Evolutionary conservation across 257 asterid genomes (phyloP).

Genomic region (Vinca minor): DNA sequence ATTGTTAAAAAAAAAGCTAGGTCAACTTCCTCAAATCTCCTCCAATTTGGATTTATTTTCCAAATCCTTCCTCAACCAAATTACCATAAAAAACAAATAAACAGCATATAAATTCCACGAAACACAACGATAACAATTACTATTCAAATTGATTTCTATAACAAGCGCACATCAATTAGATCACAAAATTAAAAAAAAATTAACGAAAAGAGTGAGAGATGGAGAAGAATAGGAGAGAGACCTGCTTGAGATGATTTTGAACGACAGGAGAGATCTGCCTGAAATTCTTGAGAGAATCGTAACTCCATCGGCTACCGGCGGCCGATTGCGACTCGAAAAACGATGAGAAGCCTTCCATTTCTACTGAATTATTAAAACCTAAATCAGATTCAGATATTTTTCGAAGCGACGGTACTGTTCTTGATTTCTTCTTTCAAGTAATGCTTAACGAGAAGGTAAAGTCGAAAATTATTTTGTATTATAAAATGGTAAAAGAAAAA

Average conservation of each 20-base stretch:
- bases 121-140: background rate
- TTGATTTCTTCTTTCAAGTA: background rate
- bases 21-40: background rate
- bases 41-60: too few species aligned
- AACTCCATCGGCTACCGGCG: constrained; percentile 60
- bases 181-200: background rate
- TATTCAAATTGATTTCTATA: background rate
- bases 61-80: background rate
- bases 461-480: too few species aligned
- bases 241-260: constrained; percentile 90
- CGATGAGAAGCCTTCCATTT: constrained; percentile 69
- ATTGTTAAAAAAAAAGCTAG: background rate
- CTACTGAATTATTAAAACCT: too few species aligned
- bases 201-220: background rate
- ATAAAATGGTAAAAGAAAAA: background rate
- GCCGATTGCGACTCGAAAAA: constrained; percentile 50
- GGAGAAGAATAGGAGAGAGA: background rate
- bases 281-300: constrained; percentile 78
- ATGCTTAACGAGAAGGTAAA: background rate
- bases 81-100: too few species aligned
- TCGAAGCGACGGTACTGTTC: background rate
- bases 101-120: background rate
- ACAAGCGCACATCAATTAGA: background rate
- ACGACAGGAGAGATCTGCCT: constrained; percentile 84
- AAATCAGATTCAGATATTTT: background rate